These are phyloP conservation scores for Halocafeteria seosinensis DNA, from an alignment of 108 stramenopile species.

Conservation along the genomic window DNA sequence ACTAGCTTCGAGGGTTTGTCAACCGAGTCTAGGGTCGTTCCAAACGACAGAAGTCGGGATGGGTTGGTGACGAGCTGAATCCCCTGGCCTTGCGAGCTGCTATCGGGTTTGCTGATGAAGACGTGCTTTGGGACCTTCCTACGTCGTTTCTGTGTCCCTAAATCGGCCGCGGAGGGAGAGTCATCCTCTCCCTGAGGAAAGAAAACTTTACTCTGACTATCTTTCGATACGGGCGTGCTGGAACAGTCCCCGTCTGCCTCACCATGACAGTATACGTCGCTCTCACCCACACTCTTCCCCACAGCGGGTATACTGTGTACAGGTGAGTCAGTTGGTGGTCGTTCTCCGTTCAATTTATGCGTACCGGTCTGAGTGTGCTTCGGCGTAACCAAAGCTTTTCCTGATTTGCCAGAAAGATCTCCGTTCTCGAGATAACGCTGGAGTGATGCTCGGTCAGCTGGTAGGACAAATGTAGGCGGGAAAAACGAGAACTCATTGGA, in stretches of 20 bases:
- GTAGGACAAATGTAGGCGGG: not conserved
- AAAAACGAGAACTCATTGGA: not conserved
- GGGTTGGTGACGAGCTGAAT: constrained; percentile 37
- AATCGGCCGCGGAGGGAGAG: no score
- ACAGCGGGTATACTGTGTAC: not conserved
- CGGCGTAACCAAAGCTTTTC: not conserved
- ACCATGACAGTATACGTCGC: not conserved
- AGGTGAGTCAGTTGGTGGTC: not conserved
- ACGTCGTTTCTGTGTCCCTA: not conserved
- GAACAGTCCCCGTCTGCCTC: not conserved
- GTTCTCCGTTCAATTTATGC: not conserved
- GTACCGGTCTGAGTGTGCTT: not conserved
- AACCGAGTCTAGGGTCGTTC: not conserved
- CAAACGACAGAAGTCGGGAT: constrained; percentile 23
- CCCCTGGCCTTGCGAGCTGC: constrained; percentile 48
- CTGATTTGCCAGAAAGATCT: not conserved
- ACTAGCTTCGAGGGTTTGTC: constrained; percentile 25
- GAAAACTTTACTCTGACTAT: not conserved
- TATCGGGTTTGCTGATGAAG: constrained; percentile 61
- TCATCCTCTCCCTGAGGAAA: no score
- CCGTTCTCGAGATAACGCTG: not conserved
- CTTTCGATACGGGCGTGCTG: not conserved
- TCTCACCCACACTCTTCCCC: not conserved
- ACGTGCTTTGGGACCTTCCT: constrained; percentile 12
- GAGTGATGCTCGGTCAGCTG: not conserved